phyloP scores from a whole-genome alignment of 257 asterid species.

The Avicennia marina region DNA sequence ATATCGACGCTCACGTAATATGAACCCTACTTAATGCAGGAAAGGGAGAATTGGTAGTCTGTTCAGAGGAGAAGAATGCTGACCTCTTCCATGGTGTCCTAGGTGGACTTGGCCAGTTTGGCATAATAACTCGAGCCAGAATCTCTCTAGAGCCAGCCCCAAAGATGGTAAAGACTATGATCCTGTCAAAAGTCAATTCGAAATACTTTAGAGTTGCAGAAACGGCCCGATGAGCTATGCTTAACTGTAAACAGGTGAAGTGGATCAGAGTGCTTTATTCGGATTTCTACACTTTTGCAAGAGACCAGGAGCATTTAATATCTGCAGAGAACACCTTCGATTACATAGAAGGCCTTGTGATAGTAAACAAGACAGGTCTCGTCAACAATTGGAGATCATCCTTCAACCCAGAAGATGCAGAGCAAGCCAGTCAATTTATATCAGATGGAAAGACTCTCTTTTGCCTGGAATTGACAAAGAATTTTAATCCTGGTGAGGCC shows the following conservation, averaged over 20 bases:
- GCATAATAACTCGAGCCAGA: slow-evolving; percentile 81
- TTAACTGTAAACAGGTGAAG: slow-evolving; percentile 58
- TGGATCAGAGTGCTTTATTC: slow-evolving; percentile 85
- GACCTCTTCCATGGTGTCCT: slow-evolving; percentile 86
- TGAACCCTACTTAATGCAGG: slow-evolving; percentile 46
- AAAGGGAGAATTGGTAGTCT: slow-evolving; percentile 66
- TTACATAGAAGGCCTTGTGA: slow-evolving; percentile 84
- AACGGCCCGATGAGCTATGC: slow-evolving; percentile 11
- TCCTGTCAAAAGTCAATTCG: background rate
- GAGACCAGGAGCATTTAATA: slow-evolving; percentile 74
- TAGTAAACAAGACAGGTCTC: slow-evolving; percentile 61
- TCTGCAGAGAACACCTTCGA: slow-evolving; percentile 58
- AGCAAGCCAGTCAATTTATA: slow-evolving; percentile 53
- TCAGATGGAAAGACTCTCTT: slow-evolving; percentile 75
- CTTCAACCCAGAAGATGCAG: slow-evolving; percentile 61
- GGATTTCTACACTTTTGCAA: slow-evolving; percentile 59
- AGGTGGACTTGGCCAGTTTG: slow-evolving; percentile 96
- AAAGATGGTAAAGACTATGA: slow-evolving; percentile 46
- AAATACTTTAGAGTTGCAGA: background rate
- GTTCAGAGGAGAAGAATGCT: slow-evolving; percentile 73
- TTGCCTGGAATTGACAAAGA: slow-evolving; percentile 77
- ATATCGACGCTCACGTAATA: no score
- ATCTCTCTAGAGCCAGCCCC: slow-evolving; percentile 89
- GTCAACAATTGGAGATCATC: slow-evolving; percentile 77
- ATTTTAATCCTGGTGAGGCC: slow-evolving; percentile 46